Evolutionary conservation across 1,139 yeast species (phyloP).

Genomic region (Zygoascus sp.): DNA sequence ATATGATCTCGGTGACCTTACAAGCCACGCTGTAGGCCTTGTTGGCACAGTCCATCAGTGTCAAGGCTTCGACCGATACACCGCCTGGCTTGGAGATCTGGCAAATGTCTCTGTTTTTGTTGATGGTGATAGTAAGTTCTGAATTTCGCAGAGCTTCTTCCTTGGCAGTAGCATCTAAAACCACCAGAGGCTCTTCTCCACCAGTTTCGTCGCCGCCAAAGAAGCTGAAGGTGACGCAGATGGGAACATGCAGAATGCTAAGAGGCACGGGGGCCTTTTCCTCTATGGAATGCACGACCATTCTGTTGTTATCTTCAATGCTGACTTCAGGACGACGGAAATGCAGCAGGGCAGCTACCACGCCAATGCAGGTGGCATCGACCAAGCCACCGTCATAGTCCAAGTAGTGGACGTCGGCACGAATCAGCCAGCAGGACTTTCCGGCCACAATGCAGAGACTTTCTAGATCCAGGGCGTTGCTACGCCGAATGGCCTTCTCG

Average conservation of each 20-base stretch:
- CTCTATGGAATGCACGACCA: slow-evolving; percentile 62
- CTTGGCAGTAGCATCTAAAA: slow-evolving; percentile 70
- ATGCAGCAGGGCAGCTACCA: slow-evolving; percentile 78
- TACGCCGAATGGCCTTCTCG: slow-evolving; percentile 86
- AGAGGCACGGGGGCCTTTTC: slow-evolving; percentile 87
- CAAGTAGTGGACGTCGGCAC: slow-evolving; percentile 85
- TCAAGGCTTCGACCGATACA: slow-evolving; percentile 69
- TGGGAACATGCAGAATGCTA: slow-evolving; percentile 81
- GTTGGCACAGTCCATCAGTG: slow-evolving; percentile 64
- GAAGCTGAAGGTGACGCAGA: slow-evolving; percentile 86
- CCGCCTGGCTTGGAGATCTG: slow-evolving; percentile 93
- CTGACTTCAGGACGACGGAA: slow-evolving; percentile 80
- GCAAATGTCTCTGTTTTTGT: slow-evolving; percentile 84
- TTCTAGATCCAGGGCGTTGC: slow-evolving; percentile 87
- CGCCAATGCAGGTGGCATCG: slow-evolving; percentile 88
- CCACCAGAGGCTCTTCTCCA: slow-evolving; percentile 39
- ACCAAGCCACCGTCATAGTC: slow-evolving; percentile 90
- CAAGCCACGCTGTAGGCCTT: slow-evolving; percentile 64
- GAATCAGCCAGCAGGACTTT: slow-evolving; percentile 79
- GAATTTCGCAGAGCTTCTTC: slow-evolving; percentile 82
- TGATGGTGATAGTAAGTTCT: slow-evolving; percentile 74
- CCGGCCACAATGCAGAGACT: slow-evolving; percentile 89
- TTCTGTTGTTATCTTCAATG: slow-evolving; percentile 63
- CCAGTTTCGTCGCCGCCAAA: slow-evolving; percentile 41
- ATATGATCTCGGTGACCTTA: slow-evolving; percentile 59